Conservation (phyloP, 1,284 basidiomycete genomes). For the Pyrrhoderma noxium region DNA sequence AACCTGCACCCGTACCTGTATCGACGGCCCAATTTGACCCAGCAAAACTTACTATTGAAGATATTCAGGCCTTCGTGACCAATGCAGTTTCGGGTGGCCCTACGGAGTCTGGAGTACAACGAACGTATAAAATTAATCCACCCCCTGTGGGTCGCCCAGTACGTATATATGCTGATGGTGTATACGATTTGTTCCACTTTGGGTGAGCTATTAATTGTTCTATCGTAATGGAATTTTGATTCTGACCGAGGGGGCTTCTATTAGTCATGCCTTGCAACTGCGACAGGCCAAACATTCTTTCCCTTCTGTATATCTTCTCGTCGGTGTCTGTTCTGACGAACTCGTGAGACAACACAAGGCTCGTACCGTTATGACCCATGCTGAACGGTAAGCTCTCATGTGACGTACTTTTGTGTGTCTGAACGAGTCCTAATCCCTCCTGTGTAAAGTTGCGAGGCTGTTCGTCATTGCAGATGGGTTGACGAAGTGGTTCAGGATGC, state of each 20-base stretch:
- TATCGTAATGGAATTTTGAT: constrained; percentile 16
- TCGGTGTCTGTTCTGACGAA: constrained; percentile 84
- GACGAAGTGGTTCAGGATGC: constrained; percentile 93
- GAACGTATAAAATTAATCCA: constrained; percentile 78
- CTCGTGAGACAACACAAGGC: constrained; percentile 73
- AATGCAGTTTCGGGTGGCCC: constrained; percentile 53
- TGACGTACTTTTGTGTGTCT: no score
- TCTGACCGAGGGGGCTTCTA: constrained; percentile 1
- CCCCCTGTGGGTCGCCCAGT: constrained; percentile 79
- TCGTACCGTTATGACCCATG: constrained; percentile 77
- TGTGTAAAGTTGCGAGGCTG: constrained; percentile 67
- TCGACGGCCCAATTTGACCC: constrained; percentile 50
- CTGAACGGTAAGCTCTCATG: constrained; percentile 57
- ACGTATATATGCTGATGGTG: constrained; percentile 93
- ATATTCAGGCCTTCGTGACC: constrained; percentile 66
- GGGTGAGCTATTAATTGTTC: constrained; percentile 47
- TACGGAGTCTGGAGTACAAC: constrained; percentile 32
- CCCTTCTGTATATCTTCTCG: constrained; percentile 81
- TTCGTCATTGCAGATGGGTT: constrained; percentile 93
- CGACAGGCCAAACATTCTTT: constrained; percentile 94
- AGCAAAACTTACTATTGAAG: constrained; percentile 54
- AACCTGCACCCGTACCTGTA: constrained; percentile 39
- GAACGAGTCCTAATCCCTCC: not conserved
- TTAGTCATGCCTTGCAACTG: constrained; percentile 85
- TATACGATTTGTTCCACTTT: constrained; percentile 94